Percentiles rank a stretch among this genome's conserved stretches.
phyloP scores from a whole-genome alignment of 1,284 basidiomycete genomes.

The Austropuccinia psidii region DNA sequence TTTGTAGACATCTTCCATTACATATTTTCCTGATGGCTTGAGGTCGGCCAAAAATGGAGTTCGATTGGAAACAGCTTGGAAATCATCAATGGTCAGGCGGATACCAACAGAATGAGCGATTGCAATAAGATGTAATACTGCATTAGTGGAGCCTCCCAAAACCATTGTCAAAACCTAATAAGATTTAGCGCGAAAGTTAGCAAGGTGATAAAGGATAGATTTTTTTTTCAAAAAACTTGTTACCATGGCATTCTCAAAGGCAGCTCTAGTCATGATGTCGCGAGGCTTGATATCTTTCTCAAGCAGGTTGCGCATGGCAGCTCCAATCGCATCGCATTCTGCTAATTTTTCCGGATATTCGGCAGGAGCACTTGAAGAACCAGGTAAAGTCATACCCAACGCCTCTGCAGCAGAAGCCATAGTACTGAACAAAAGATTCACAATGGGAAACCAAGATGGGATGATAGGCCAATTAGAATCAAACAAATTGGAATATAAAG shows the following conservation, averaged over 20 bases:
- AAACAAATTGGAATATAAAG: slow-evolving; percentile 40
- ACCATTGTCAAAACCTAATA: slow-evolving; percentile 65
- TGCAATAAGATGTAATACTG: slow-evolving; percentile 81
- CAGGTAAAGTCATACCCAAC: slow-evolving; percentile 88
- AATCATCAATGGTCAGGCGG: slow-evolving; percentile 71
- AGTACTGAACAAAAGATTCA: slow-evolving; percentile 79
- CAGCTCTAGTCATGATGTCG: slow-evolving; percentile 52
- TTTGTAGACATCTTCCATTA: slow-evolving; percentile 84
- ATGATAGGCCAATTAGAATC: slow-evolving; percentile 46
- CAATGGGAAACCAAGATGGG: slow-evolving; percentile 41
- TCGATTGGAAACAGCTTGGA: slow-evolving; percentile 73
- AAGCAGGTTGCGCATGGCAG: slow-evolving; percentile 70
- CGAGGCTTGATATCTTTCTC: slow-evolving; percentile 75
- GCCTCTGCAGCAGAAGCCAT: slow-evolving; percentile 90
- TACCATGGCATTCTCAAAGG: slow-evolving; percentile 43
- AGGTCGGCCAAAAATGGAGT: slow-evolving; percentile 81
- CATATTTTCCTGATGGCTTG: slow-evolving; percentile 79
- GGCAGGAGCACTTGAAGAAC: slow-evolving; percentile 75
- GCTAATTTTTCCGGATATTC: slow-evolving; percentile 60
- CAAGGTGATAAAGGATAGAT: slow-evolving; percentile 38
- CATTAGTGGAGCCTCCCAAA: slow-evolving; percentile 87
- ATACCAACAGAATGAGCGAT: slow-evolving; percentile 82
- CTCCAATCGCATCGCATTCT: slow-evolving; percentile 75
- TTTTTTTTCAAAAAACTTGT: slow-evolving; percentile 32
- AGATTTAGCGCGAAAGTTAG: slow-evolving; percentile 39